These are phyloP conservation scores for Tuber borchii DNA, from an alignment of 495 filamentous ascomycete genomes.

Conservation along the genomic window DNA sequence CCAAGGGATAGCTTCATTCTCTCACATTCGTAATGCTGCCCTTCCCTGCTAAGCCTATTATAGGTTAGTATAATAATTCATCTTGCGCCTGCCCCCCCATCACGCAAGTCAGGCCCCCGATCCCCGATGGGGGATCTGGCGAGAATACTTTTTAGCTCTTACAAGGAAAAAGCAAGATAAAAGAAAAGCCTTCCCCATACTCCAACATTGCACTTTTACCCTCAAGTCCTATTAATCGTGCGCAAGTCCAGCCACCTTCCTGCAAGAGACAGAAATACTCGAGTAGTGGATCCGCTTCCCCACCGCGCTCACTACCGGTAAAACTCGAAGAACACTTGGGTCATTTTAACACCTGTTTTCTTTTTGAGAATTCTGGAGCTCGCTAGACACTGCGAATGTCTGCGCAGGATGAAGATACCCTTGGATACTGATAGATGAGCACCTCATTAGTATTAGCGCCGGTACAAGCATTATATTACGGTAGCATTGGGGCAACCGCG, in stretches of 20 bases:
- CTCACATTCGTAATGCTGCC: too few relatives aligned
- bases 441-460: not conserved
- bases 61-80: too few relatives aligned
- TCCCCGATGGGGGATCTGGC: too few relatives aligned
- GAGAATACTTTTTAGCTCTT: not conserved
- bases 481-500: not conserved
- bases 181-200: not conserved
- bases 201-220: not conserved
- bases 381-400: not conserved
- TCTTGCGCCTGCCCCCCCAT: too few relatives aligned
- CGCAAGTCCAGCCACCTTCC: not conserved
- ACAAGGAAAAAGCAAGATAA: not conserved
- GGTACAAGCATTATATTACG: too few relatives aligned
- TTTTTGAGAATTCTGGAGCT: not conserved
- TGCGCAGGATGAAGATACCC: not conserved
- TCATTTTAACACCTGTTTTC: not conserved
- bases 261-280: too few relatives aligned
- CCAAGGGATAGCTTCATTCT: too few relatives aligned
- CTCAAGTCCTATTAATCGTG: not conserved
- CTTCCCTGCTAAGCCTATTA: too few relatives aligned
- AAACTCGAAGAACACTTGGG: not conserved
- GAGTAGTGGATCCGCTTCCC: too few relatives aligned
- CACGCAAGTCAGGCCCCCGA: too few relatives aligned
- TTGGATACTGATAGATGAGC: not conserved
- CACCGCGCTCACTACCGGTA: too few relatives aligned